Evolutionary conservation across 2,329 filamentous ascomycete species (phyloP).

Genomic region (Stagonosporopsis vannaccii): DNA sequence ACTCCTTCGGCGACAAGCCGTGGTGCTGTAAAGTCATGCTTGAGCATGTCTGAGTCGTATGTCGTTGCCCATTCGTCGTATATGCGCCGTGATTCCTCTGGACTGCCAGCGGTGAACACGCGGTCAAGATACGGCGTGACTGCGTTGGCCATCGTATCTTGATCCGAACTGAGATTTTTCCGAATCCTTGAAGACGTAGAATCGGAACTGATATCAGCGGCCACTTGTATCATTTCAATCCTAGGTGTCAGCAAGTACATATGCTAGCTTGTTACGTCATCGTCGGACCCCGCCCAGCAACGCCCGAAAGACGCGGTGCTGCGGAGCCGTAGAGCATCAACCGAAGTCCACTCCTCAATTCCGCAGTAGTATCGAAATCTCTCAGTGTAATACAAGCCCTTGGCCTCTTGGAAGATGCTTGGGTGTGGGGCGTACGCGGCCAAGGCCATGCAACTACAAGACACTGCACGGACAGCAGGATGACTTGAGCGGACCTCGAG

Average conservation of each 20-base stretch:
- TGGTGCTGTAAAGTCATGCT: constrained; percentile 54
- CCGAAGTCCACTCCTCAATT: too few relatives aligned
- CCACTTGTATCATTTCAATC: not conserved
- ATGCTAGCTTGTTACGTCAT: constrained; percentile 5
- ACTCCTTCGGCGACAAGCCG: constrained; percentile 43
- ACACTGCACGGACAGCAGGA: too few relatives aligned
- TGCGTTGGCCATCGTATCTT: not conserved
- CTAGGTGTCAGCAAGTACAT: not conserved
- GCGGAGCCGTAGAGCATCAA: not conserved
- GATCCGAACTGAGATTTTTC: too few relatives aligned
- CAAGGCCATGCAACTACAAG: too few relatives aligned
- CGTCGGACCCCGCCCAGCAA: not conserved
- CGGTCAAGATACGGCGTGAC: constrained; percentile 40
- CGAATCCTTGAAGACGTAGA: not conserved
- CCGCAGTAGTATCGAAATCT: too few relatives aligned
- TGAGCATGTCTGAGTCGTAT: constrained; percentile 54
- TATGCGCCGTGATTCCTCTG: constrained; percentile 49
- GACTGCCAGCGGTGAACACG: constrained; percentile 47
- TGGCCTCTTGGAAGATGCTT: too few relatives aligned
- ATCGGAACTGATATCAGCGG: not conserved
- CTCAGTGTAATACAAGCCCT: too few relatives aligned
- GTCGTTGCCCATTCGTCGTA: constrained; percentile 58
- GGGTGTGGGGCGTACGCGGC: too few relatives aligned
- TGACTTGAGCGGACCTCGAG: too few relatives aligned
- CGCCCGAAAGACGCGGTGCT: not conserved